Evolutionary conservation across 176 grass and related monocot species (phyloP), one percentile per base, ranked within the genome.

Genomic region (Puccinellia tenuiflora): DNA sequence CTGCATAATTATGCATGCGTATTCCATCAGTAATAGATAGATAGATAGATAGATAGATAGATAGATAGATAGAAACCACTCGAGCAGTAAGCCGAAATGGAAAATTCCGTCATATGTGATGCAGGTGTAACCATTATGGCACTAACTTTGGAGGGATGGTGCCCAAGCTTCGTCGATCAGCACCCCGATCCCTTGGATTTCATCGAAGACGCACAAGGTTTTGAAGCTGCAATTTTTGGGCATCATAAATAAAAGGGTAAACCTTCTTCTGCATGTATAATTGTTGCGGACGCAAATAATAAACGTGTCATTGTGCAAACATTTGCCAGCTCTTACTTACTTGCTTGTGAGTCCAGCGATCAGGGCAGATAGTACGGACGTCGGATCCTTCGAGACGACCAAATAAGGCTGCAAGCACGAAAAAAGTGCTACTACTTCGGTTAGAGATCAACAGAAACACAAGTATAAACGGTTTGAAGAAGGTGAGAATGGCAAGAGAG

Each of bases 291-390:
- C 4, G 5, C 3, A 1, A 40, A 39, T 5, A 46, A 15, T 24
- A 1, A 24, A 40, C 35, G 35, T 24, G 10, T n/a, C 6, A 69
- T 24, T 69, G 59, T 80, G 31, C 61, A 11, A 17, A 76, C 11
- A 10, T 48, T 17, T 17, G 3, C 12, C 18, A 54, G 18, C 8
- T 20, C 71, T 75, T 88, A 88, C 71, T 75, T 88, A 88, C 87
- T 48, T 13, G 0, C 1, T n/a, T 46, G 68, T 67, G 59, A 84
- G 0, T 12, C 21, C 9, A 14, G 68, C 7, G 30, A 88, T 18
- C 76, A 80, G 48, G 66, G 14, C 37, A 5, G 8, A 4, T 25
- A 51, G 30, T 15, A 25, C 2, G 9, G 59, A 31, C 0, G 11
- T 37, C 45, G 17, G 56, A 18, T 13, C 5, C 8, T 33, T 29